phyloP scores from a whole-genome alignment of 1,139 yeast species.

The Hanseniaspora uvarum region DNA sequence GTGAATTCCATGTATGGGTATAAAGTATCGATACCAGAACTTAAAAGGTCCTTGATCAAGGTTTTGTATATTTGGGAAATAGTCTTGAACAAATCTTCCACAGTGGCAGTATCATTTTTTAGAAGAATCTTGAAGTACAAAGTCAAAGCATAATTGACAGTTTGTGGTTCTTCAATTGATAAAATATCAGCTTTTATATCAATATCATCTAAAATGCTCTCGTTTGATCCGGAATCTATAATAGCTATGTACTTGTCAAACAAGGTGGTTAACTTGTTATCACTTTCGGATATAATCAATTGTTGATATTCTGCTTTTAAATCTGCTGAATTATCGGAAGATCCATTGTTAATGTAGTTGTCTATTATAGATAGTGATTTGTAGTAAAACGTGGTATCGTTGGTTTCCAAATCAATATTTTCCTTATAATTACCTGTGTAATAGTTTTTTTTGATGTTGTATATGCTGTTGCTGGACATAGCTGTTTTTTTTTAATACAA shows the following conservation, averaged over 20 bases:
- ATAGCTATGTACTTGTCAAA: background rate
- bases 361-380: constrained; percentile 13
- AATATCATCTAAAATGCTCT: constrained; percentile 8
- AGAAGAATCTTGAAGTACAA: constrained; percentile 11
- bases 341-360: constrained; percentile 16
- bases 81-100: constrained; percentile 24
- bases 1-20: constrained; percentile 28
- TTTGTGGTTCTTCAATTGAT: background rate
- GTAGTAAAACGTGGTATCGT: constrained; percentile 17
- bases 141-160: constrained; percentile 4
- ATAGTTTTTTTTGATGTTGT: constrained; percentile 29
- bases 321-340: constrained; percentile 23
- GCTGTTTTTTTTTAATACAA: no score
- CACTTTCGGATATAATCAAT: constrained; percentile 20
- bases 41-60: constrained; percentile 27
- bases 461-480: constrained; percentile 25
- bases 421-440: constrained; percentile 28
- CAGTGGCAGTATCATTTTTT: background rate
- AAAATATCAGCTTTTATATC: constrained; percentile 8
- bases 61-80: constrained; percentile 27
- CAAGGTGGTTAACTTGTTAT: background rate
- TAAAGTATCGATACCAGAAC: constrained; percentile 19
- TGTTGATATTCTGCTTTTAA: constrained; percentile 26
- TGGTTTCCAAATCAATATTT: constrained; percentile 25
- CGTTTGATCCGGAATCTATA: background rate